These are phyloP conservation scores for Pichia sp. DNA, from an alignment of 1,139 yeast species.

Conservation along the genomic window DNA sequence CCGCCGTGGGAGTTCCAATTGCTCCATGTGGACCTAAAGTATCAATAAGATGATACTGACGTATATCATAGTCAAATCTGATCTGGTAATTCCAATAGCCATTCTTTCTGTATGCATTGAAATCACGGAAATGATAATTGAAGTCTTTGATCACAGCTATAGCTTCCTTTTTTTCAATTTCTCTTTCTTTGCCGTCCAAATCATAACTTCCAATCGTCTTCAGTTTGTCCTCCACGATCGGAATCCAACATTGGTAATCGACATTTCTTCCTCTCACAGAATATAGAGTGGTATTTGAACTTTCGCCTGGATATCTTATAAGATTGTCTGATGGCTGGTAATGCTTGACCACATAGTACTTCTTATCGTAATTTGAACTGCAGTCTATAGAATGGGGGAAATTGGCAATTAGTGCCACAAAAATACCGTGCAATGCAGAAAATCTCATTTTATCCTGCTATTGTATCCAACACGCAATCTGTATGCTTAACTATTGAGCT, in stretches of 20 bases:
- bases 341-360: slow-evolving; percentile 4
- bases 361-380: slow-evolving; percentile 1
- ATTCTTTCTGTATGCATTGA: neutral
- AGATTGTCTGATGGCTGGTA: neutral
- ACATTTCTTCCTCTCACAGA: neutral
- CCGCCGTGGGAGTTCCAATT: neutral
- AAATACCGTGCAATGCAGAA: neutral
- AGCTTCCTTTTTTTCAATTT: slow-evolving; percentile 19
- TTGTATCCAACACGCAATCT: neutral
- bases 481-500: no score
- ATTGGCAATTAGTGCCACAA: neutral
- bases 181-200: slow-evolving; percentile 5
- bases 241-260: slow-evolving; percentile 12
- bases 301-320: neutral
- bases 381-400: neutral
- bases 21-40: neutral
- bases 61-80: slow-evolving; percentile 13
- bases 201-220: neutral
- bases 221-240: neutral
- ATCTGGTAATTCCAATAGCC: slow-evolving; percentile 25
- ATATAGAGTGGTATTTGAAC: slow-evolving; percentile 2
- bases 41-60: slow-evolving; percentile 10
- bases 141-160: slow-evolving; percentile 18
- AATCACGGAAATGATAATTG: slow-evolving; percentile 5
- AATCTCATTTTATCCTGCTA: neutral